These are phyloP conservation scores for Trypanosoma lewisi DNA, from an alignment of 208 protist genomes.

Conservation along the genomic window DNA sequence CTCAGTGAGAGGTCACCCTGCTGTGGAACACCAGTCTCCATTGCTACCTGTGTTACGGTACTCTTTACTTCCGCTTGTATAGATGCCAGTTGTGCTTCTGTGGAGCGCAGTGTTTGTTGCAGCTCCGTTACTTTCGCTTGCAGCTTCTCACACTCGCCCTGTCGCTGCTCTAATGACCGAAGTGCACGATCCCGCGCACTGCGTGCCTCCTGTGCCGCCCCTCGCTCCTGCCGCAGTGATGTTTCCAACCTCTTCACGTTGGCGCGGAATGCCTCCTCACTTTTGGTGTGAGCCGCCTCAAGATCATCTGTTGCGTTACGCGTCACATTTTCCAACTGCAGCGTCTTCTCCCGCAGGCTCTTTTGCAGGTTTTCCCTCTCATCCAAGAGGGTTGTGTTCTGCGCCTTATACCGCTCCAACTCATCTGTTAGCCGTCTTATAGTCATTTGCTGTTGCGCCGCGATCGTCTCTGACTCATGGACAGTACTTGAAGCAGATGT, in stretches of 20 bases:
- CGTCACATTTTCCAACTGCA: conserved; percentile 33
- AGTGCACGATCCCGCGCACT: conserved; percentile 49
- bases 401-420: conserved; percentile 34
- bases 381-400: conserved; percentile 29
- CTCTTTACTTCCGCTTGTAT: conserved; percentile 24
- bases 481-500: conserved; percentile 25
- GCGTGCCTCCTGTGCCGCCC: conserved; percentile 41
- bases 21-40: conserved; percentile 30
- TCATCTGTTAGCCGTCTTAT: conserved; percentile 40
- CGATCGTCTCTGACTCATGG: conserved; percentile 29
- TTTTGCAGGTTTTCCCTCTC: conserved; percentile 37
- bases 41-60: conserved; percentile 24
- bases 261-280: not conserved
- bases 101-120: conserved; percentile 12
- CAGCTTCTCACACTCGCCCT: conserved; percentile 31
- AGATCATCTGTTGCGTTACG: conserved; percentile 23
- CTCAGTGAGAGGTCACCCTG: conserved; percentile 7
- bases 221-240: conserved; percentile 33
- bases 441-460: conserved; percentile 36
- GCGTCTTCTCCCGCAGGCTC: conserved; percentile 41
- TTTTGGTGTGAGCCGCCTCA: not conserved
- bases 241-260: conserved; percentile 23
- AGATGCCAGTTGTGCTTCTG: conserved; percentile 2
- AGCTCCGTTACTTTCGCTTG: conserved; percentile 27
- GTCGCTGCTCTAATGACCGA: conserved; percentile 30